Base-by-base conservation (phyloP, 2,329 filamentous ascomycete genomes). In the Leptoxyphium fumago region DNA sequence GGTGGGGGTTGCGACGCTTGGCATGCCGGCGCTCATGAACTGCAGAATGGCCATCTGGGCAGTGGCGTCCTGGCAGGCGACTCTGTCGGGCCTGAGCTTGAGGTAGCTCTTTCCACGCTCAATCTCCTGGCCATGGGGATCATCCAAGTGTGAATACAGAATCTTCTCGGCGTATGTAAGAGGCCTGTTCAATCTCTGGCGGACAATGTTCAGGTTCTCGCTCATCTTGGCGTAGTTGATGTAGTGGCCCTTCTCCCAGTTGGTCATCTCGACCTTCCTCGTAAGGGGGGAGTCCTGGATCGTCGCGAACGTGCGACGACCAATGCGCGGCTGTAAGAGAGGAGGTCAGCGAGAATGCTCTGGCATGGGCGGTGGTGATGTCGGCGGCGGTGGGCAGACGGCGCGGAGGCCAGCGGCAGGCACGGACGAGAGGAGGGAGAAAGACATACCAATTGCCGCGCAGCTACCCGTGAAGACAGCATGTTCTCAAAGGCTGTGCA, bases 211-310 rank as follows among this genome's bases (percentile, higher is more conserved):
- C 48, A 98, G 78, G 77, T 94, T 96, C 74, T 96, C 88, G 58
- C 84, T 87, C 87, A 96, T 95, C 78, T 95, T 95, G 78, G 79
- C 74, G 68, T 98, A 98, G 77, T 95, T 94, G 76, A 96, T 94
- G 75, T 86, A 95, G 77, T 93, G 91, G 68, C 77, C 78, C 68
- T 87, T 83, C 71, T 98, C 91, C 75, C 80, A 86, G 72, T 86
- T 95, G 75, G 89, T 94, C 77, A 96, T 94, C 68, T 82, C 83
- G 67, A 98, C 91, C 82, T 95, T 94, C 72, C 80, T 80, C 72
- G 88, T 84, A 56, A 98, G 80, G 58, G 86, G 78, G 62, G 79
- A 80, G 69, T 94, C 85, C 59, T 78, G 75, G 61, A 87, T 82
- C 57, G 88, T 93, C 52, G 89, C 89, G 73, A 95, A 80, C 65